Conservation (phyloP, 1,284 basidiomycete species). For the Ganoderma leucocontextum region DNA sequence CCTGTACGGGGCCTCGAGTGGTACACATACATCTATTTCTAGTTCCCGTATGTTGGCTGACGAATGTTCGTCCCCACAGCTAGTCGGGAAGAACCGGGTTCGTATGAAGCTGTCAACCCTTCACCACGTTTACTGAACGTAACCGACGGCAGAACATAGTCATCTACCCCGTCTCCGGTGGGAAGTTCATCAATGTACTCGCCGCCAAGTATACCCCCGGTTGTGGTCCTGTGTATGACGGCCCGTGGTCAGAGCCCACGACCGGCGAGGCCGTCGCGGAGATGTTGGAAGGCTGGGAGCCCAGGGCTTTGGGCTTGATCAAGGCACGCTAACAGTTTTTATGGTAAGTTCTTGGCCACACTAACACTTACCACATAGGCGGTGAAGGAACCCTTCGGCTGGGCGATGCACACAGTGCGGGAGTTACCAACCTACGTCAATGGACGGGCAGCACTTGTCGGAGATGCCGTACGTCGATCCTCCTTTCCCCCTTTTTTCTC, state of each 20-base stretch:
- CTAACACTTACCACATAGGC: background rate
- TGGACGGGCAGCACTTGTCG: slow-evolving; percentile 39
- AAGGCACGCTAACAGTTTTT: slow-evolving; percentile 6
- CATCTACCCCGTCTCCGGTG: slow-evolving; percentile 22
- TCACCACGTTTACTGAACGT: background rate
- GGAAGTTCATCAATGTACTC: slow-evolving; percentile 35
- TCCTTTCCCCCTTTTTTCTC: slow-evolving; percentile 33
- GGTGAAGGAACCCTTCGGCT: slow-evolving; percentile 20
- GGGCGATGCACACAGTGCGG: slow-evolving; percentile 37
- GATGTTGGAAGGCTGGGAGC: slow-evolving; percentile 37
- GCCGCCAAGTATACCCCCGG: slow-evolving; percentile 30
- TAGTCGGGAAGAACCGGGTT: slow-evolving; percentile 13
- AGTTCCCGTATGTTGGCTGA: background rate
- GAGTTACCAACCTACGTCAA: slow-evolving; percentile 37
- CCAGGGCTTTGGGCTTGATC: slow-evolving; percentile 36
- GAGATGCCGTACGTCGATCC: slow-evolving; percentile 40
- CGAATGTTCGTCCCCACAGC: background rate
- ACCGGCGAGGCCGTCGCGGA: slow-evolving; percentile 30
- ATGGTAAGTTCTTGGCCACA: background rate
- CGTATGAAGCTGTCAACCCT: background rate
- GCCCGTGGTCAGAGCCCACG: slow-evolving; percentile 35
- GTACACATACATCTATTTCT: background rate
- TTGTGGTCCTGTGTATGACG: slow-evolving; percentile 31
- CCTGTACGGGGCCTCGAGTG: background rate
- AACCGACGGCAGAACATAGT: background rate